A percentile compares a stretch with the other conserved stretches of the same genome.
phyloP scores from a whole-genome alignment of 768 basidiomycete genomes.

The Trametes punicea region DNA sequence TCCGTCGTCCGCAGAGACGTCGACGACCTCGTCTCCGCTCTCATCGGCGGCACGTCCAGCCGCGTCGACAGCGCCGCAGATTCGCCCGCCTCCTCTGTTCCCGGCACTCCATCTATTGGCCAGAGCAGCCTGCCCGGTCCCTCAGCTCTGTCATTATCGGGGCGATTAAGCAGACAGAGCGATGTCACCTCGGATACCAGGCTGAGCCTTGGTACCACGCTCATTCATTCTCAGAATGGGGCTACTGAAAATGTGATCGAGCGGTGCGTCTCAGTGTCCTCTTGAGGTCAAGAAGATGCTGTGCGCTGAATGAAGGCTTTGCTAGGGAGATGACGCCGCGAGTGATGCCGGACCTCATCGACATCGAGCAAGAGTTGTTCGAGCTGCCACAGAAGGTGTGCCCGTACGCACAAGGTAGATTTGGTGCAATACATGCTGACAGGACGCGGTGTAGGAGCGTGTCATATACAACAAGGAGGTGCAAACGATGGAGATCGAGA shows the following conservation, averaged over 20 bases:
- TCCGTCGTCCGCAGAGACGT: conserved; percentile 53
- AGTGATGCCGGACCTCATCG: conserved; percentile 74
- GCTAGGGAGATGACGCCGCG: conserved; percentile 60
- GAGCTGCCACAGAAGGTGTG: conserved; percentile 84
- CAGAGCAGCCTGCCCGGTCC: conserved; percentile 35
- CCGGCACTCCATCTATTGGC: conserved; percentile 61
- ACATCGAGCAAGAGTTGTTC: conserved; percentile 86
- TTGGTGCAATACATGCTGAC: not conserved
- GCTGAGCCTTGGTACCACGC: conserved; percentile 41
- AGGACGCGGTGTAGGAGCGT: conserved; percentile 50
- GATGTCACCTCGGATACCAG: conserved; percentile 51
- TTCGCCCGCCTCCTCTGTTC: conserved; percentile 69
- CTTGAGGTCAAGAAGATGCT: not conserved
- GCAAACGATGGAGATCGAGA: conserved; percentile 68
- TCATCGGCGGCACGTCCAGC: conserved; percentile 49
- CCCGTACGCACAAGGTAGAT: not conserved
- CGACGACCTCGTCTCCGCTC: conserved; percentile 62
- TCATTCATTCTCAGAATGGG: conserved; percentile 46
- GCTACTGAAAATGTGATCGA: conserved; percentile 68
- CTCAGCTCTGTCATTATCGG: conserved; percentile 44
- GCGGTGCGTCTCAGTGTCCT: conserved; percentile 42
- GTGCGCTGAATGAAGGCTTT: conserved; percentile 2
- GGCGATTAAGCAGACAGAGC: conserved; percentile 68
- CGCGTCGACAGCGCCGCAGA: conserved; percentile 57
- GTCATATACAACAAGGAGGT: conserved; percentile 84